phyloP scores from a whole-genome alignment of 257 asterid genomes.

The Penstemon newberryi region DNA sequence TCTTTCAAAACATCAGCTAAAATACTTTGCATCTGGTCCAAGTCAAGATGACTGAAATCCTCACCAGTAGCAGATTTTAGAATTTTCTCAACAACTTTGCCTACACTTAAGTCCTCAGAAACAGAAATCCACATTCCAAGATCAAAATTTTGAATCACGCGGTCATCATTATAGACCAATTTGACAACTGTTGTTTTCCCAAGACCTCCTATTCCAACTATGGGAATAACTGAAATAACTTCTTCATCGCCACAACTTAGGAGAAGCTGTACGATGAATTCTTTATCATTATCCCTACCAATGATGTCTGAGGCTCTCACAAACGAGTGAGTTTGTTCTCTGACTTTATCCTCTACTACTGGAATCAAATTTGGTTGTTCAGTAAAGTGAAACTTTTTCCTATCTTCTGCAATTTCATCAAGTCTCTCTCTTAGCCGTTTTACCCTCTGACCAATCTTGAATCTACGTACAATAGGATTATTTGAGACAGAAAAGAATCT shows the following conservation, averaged over 20 bases:
- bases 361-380: constrained; percentile 29
- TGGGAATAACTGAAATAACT: constrained; percentile 43
- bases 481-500: constrained; percentile 38
- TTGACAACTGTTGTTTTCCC: constrained; percentile 58
- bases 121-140: constrained; percentile 54
- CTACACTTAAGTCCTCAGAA: constrained; percentile 44
- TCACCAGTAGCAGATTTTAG: constrained; percentile 41
- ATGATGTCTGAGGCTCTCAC: constrained; percentile 52
- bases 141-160: constrained; percentile 38
- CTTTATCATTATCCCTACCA: constrained; percentile 52
- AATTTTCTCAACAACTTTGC: constrained; percentile 43
- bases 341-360: constrained; percentile 20
- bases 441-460: constrained; percentile 37
- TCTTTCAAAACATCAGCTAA: constrained; percentile 34
- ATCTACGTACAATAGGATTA: constrained; percentile 31
- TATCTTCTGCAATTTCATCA: constrained; percentile 46
- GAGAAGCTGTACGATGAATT: constrained; percentile 36
- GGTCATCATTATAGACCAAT: constrained; percentile 44
- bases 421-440: constrained; percentile 36
- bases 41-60: constrained; percentile 40
- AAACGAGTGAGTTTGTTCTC: constrained; percentile 59
- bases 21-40: constrained; percentile 43
- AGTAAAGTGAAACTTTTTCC: constrained; percentile 46
- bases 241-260: constrained; percentile 33
- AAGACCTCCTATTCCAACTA: constrained; percentile 56